A percentile compares a stretch with the other conserved stretches of the same genome.
phyloP scores from a whole-genome alignment of 2,329 filamentous ascomycete genomes.

The Aspergillus brasiliensis region DNA sequence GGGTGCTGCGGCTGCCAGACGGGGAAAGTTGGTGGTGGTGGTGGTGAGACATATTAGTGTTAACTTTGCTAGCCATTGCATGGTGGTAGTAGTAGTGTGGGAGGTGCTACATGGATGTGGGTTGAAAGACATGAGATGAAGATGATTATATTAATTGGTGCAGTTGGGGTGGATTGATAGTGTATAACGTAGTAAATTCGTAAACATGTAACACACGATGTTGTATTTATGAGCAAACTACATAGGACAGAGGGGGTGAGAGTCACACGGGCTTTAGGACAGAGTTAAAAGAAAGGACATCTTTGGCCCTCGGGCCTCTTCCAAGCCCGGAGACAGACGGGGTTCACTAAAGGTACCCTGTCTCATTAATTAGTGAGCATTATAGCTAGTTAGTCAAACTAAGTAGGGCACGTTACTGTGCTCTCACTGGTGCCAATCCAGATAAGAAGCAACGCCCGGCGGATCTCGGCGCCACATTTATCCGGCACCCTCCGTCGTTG shows the following conservation, averaged over 20 bases:
- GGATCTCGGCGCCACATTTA: constrained; percentile 14
- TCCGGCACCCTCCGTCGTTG: constrained; percentile 14
- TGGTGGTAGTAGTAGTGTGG: constrained; percentile 17
- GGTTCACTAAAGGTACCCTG: neutral
- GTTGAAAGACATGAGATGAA: neutral
- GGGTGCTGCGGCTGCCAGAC: neutral
- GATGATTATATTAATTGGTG: neutral
- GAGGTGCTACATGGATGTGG: constrained; percentile 11
- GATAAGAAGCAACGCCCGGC: neutral
- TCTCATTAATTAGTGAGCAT: neutral
- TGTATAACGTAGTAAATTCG: neutral
- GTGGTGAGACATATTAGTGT: neutral
- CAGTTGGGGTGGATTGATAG: neutral
- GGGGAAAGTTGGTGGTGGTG: neutral
- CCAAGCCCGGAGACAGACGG: neutral
- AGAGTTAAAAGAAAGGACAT: neutral
- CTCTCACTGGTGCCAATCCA: neutral
- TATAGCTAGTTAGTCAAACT: neutral
- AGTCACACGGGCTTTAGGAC: neutral
- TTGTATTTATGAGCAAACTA: no score
- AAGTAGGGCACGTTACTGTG: neutral
- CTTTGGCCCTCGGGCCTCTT: neutral
- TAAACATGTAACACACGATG: neutral
- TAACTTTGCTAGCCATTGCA: constrained; percentile 19
- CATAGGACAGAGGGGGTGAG: neutral